Base-by-base conservation (phyloP, 177 flowering plant species). In the Vitis hybrid region DNA sequence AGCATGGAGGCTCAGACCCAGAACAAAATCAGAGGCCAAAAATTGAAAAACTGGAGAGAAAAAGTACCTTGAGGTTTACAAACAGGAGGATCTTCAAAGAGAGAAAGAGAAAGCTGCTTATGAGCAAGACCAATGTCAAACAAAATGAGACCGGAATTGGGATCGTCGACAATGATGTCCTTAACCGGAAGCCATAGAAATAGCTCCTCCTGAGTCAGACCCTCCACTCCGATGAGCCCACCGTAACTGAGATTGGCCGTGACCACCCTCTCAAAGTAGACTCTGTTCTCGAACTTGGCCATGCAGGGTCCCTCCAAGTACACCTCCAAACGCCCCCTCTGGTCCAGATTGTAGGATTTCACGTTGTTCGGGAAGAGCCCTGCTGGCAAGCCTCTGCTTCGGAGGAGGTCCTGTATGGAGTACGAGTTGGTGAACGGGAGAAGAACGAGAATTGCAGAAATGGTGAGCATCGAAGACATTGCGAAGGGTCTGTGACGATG, bases 151-250 rank as follows among this genome's bases (percentile, higher is more conserved):
- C 92, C 92, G 34, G 90, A 83, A 5, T 65, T 52, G 6, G 86
- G 89, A 70, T 87, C 85, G 7, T 69, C 60, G 7, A 87, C 88
- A 0, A 76, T 72, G n/a, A 88, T 87, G 10, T 78, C 92, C 69
- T 82, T 87, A 2, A 88, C 92, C 0, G 89, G 89, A 1, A 88
- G 67, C 92, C 90, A 88, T 5, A 88, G 69, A 66, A 88, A 88
- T 4, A 88, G 83, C 81, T 85, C 90, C 70, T 85, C 86, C 64
- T 88, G 88, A 18, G 82, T 23, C 18, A 88, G 64, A 2, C 92
- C 92, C 48, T 80, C 80, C 15, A 88, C 69, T 0, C 87, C 92
- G 8, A 64, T 62, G 2, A 88, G 77, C 52, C 81, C 80, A n/a
- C 92, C 89, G 50, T 82, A 84, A 59, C 82, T 87, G 23, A 88